phyloP scores from a whole-genome alignment of 495 filamentous ascomycete species.

The Trichoderma parareesei region DNA sequence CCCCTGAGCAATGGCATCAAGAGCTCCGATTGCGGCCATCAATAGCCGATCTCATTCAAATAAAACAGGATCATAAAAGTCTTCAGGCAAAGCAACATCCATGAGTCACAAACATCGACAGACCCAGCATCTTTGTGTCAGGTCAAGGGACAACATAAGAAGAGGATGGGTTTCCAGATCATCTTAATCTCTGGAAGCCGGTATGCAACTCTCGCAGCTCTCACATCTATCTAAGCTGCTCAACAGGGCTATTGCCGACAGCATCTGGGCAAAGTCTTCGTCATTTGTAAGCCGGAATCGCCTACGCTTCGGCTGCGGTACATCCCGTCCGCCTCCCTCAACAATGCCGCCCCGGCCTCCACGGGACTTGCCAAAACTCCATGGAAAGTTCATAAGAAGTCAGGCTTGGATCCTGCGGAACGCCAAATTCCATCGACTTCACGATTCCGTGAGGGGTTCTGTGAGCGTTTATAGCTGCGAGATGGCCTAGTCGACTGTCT shows the following conservation, averaged over 20 bases:
- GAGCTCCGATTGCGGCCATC: neutral
- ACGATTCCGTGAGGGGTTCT: neutral
- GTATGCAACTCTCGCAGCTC: too few relatives aligned
- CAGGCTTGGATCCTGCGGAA: neutral
- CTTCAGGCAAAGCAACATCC: neutral
- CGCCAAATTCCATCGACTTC: neutral
- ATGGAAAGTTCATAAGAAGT: neutral
- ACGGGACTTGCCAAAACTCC: neutral
- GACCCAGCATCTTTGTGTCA: neutral
- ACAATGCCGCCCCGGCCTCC: neutral
- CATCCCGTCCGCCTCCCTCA: neutral
- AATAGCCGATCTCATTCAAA: neutral
- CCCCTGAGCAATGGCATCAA: neutral
- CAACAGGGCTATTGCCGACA: too few relatives aligned
- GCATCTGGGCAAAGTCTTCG: neutral
- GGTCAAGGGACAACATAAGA: neutral
- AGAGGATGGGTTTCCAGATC: too few relatives aligned
- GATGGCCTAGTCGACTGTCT: too few relatives aligned
- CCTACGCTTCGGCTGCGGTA: neutral
- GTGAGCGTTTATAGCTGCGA: too few relatives aligned
- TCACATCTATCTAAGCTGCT: too few relatives aligned
- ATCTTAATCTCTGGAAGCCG: too few relatives aligned
- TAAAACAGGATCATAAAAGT: neutral
- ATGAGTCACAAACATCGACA: neutral
- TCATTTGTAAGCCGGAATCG: neutral